phyloP scores from a whole-genome alignment of 73 alveolate genomes.

The Blepharisma stoltei region DNA sequence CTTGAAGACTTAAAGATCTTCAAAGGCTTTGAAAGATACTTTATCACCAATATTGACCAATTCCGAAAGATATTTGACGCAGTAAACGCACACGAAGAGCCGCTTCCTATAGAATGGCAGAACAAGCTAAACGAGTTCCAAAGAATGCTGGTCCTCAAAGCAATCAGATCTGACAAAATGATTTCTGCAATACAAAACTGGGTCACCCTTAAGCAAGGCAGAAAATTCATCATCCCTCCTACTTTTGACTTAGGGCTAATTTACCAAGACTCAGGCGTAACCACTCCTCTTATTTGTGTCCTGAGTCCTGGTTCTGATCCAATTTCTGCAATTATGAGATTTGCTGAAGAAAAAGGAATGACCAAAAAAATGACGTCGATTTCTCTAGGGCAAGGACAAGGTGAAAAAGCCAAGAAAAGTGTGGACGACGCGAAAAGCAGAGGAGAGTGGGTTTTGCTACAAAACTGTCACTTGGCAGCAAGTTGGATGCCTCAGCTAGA shows the following conservation, averaged over 20 bases:
- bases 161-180: constrained; percentile 94
- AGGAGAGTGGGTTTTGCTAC: constrained; percentile 99
- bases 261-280: constrained; percentile 93
- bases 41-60: constrained; percentile 68
- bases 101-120: constrained; percentile 96
- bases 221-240: constrained; percentile 97
- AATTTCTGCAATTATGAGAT: constrained; percentile 93
- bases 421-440: constrained; percentile 90
- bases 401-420: constrained; percentile 95
- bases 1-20: constrained; percentile 77
- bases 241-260: constrained; percentile 98
- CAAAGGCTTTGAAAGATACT: constrained; percentile 86
- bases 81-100: constrained; percentile 79
- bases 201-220: constrained; percentile 94
- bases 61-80: constrained; percentile 89
- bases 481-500: constrained; percentile 99
- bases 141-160: constrained; percentile 84
- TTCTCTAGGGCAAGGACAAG: constrained; percentile 99
- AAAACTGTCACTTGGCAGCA: constrained; percentile 98
- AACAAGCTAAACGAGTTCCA: constrained; percentile 79
- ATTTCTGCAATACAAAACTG: constrained; percentile 83
- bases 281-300: constrained; percentile 99
- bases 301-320: constrained; percentile 99
- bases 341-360: constrained; percentile 98
- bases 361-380: constrained; percentile 94